These are phyloP conservation scores for Gremmenia infestans DNA, from an alignment of 2,329 filamentous ascomycete species.

Conservation along the genomic window DNA sequence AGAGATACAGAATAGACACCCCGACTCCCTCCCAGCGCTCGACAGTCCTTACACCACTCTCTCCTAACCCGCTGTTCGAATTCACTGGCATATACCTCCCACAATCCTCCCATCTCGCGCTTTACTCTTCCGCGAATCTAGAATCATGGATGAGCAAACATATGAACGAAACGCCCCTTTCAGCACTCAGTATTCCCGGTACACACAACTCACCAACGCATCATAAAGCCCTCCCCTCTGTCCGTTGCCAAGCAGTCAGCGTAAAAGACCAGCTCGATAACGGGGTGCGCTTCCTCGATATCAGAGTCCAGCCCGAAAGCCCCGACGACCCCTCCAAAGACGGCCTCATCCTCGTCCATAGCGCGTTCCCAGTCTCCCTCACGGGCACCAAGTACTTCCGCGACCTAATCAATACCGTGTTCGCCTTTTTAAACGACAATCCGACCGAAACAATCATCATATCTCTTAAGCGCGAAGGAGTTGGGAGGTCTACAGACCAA, in stretches of 20 bases:
- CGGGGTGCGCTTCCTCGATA: slow-evolving; percentile 90
- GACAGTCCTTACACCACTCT: slow-evolving; percentile 54
- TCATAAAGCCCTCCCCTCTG: slow-evolving; percentile 80
- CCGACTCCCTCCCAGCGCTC: slow-evolving; percentile 58
- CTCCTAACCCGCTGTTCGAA: slow-evolving; percentile 44
- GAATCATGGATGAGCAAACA: slow-evolving; percentile 78
- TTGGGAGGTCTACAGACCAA: slow-evolving; percentile 72
- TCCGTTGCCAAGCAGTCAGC: slow-evolving; percentile 83
- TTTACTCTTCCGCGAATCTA: slow-evolving; percentile 68
- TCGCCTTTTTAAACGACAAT: slow-evolving; percentile 71
- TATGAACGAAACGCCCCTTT: slow-evolving; percentile 65
- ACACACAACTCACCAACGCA: slow-evolving; percentile 92
- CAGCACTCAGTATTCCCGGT: slow-evolving; percentile 82
- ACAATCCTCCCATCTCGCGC: slow-evolving; percentile 48
- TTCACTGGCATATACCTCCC: slow-evolving; percentile 65
- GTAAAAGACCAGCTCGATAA: slow-evolving; percentile 76
- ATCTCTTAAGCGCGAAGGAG: slow-evolving; percentile 86
- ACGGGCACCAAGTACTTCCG: slow-evolving; percentile 76
- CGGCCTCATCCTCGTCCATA: slow-evolving; percentile 78
- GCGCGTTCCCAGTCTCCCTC: slow-evolving; percentile 81
- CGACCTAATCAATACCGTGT: slow-evolving; percentile 64
- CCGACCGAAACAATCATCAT: slow-evolving; percentile 80
- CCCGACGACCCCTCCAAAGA: slow-evolving; percentile 55
- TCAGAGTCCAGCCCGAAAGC: slow-evolving; percentile 67
- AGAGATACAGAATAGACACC: slow-evolving; percentile 68